Base-by-base conservation (phyloP, 306 rosid species). In the Cajanus cajan region DNA sequence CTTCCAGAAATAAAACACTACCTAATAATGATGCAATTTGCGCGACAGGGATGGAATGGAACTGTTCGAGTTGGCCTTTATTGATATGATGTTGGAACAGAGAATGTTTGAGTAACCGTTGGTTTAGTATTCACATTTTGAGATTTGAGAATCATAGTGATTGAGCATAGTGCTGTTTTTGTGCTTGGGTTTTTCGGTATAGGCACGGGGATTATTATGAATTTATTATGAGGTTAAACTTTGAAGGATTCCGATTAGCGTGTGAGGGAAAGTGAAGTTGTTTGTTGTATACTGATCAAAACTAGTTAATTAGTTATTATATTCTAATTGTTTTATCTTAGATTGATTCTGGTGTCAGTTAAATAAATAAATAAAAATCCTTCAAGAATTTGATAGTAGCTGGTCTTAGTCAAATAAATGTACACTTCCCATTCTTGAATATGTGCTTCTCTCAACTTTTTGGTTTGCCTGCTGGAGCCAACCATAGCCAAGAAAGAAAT, bases 351-450 rank as follows among this genome's bases (percentile, higher is more conserved):
- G 54, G 54, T 4, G 21, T 6, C 7, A 4, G n/a, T 47, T 7
- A 47, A 47, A 59, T 10, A 28, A 61, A 55, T 21, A 54, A 48
- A n/a, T 28, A 51, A 48, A 55, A 58, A 37, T 7, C 59, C 21
- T 37, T 73, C 10, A 24, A 73, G 64, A 47, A 58, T 28, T 52
- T 47, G 5, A 22, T 44, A 13, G 28, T 16, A 33, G 34, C 13
- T 15, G 14, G 64, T 76, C 19, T 28, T 7, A 6, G 44, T 82
- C 37, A 19, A 39, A 43, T 80, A 59, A 37, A 37, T 28, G 28
- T 91, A 93, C 96, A 88, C 80, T 70, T 86, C 83, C 98, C 98
- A 93, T 90, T 93, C 96, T 84, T 86, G 88, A 83, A 93, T 78
- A 69, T 89, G 94, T 37, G 87, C 84, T 83, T 90, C 94, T 88